These are phyloP conservation scores for Lonicera japonica DNA, from an alignment of 129 eudicot genomes.

Conservation along the genomic window DNA sequence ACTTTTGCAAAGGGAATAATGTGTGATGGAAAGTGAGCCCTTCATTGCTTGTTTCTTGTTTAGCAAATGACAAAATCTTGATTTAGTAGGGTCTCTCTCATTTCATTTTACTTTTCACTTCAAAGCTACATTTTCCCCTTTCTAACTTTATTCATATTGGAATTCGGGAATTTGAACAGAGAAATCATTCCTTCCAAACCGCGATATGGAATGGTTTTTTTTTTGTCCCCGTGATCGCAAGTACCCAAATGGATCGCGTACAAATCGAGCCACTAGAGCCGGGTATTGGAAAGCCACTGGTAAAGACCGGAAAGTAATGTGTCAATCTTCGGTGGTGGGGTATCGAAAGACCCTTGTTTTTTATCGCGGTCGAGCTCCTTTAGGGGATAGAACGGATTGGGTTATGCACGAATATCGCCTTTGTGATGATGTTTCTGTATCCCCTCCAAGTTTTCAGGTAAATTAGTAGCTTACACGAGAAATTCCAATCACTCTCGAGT, in stretches of 20 bases:
- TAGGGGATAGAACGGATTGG: conserved; percentile 83
- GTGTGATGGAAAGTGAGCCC: neutral
- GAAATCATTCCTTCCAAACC: conserved; percentile 72
- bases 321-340: conserved; percentile 54
- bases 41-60: neutral
- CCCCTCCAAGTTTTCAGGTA: conserved; percentile 52
- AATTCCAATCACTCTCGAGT: too few species aligned
- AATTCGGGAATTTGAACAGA: conserved; percentile 23
- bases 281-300: conserved; percentile 96
- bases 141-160: neutral
- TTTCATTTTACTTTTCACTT: neutral
- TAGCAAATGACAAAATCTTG: neutral
- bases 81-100: neutral
- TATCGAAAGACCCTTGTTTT: conserved; percentile 78
- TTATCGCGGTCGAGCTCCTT: conserved; percentile 77
- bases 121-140: neutral
- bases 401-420: conserved; percentile 87
- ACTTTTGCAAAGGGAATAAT: too few species aligned
- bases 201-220: conserved; percentile 90
- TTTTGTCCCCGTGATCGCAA: conserved; percentile 77
- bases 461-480: neutral
- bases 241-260: conserved; percentile 83
- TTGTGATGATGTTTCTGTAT: conserved; percentile 49
- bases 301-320: conserved; percentile 67
- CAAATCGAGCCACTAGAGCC: conserved; percentile 70